Conservation (phyloP, 495 filamentous ascomycete species). For the Darksidea phi region DNA sequence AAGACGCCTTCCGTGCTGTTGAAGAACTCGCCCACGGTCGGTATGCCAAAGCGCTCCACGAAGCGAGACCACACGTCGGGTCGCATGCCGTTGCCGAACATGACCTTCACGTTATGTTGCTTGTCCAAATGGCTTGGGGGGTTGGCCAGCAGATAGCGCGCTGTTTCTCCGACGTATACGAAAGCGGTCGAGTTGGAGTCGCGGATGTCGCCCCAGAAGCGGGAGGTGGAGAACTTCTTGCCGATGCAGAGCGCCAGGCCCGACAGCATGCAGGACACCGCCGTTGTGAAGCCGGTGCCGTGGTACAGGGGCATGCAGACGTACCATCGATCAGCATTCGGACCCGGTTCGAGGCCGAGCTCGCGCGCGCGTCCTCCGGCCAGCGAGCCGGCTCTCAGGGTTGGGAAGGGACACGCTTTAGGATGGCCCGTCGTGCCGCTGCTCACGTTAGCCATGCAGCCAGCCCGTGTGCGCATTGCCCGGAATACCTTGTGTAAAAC, state of each 20-base stretch:
- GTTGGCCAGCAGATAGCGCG: conserved; percentile 70
- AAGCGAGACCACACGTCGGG: conserved; percentile 76
- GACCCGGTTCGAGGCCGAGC: conserved; percentile 42
- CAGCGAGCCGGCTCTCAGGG: conserved; percentile 39
- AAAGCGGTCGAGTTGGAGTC: conserved; percentile 68
- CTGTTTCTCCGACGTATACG: conserved; percentile 81
- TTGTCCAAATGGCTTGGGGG: conserved; percentile 63
- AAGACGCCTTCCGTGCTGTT: conserved; percentile 45
- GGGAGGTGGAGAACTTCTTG: conserved; percentile 65
- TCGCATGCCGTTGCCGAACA: conserved; percentile 75
- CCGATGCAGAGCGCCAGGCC: conserved; percentile 67
- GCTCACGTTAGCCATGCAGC: conserved; percentile 11
- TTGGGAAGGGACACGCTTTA: conserved; percentile 60
- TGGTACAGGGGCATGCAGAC: conserved; percentile 82
- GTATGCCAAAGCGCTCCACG: conserved; percentile 49
- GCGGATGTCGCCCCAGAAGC: conserved; percentile 74
- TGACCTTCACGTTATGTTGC: conserved; percentile 62
- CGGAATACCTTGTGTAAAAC: conserved; percentile 61
- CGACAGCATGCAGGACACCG: conserved; percentile 54
- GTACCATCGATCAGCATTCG: conserved; percentile 64
- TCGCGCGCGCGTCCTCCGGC: conserved; percentile 36
- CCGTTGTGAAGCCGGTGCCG: conserved; percentile 63
- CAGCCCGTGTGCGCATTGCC: background rate
- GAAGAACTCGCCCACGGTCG: conserved; percentile 44
- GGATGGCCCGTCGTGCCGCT: conserved; percentile 67